A percentile compares a stretch with the other conserved stretches of the same genome.
These are phyloP conservation scores for Climacium dendroides DNA, from an alignment of 225 moss, liverwort and hornwort genomes.

Conservation along the genomic window DNA sequence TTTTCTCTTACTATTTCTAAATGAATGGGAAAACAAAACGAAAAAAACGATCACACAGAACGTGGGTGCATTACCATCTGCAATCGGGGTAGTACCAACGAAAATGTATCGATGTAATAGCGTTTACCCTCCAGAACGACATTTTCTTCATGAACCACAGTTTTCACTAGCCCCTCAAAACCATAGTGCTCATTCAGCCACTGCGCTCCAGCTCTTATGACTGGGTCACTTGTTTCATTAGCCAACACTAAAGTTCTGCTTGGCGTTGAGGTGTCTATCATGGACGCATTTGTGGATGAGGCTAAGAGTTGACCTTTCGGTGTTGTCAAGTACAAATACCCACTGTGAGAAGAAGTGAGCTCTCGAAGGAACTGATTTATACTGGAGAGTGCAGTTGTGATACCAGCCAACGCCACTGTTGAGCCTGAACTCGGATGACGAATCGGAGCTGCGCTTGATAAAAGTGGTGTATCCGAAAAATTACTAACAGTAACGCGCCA, in stretches of 20 bases:
- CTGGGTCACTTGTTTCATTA: conserved; percentile 44
- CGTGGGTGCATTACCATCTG: conserved; percentile 42
- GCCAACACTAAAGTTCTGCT: conserved; percentile 25
- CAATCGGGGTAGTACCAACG: conserved; percentile 42
- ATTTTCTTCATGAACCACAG: conserved; percentile 45
- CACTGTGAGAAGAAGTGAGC: conserved; percentile 48
- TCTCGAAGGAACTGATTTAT: conserved; percentile 46
- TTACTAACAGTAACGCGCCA: conserved; percentile 56
- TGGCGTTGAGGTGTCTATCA: conserved; percentile 22
- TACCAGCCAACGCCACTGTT: conserved; percentile 37
- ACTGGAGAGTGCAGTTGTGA: conserved; percentile 51
- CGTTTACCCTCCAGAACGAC: conserved; percentile 22
- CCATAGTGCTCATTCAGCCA: conserved; percentile 48
- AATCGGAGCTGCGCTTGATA: conserved; percentile 51
- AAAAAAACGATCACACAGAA: neutral
- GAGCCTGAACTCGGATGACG: conserved; percentile 32
- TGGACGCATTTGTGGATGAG: conserved; percentile 48
- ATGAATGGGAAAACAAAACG: neutral
- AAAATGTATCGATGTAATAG: conserved; percentile 62
- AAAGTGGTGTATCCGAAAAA: conserved; percentile 30
- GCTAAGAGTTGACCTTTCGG: conserved; percentile 51
- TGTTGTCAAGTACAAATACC: conserved; percentile 61
- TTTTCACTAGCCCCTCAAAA: conserved; percentile 7
- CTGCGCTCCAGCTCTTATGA: conserved; percentile 57
- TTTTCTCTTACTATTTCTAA: neutral